A percentile compares a stretch with the other conserved stretches of the same genome.
Conservation (phyloP, 345 rosid genomes). For the Aurinia saxatilis region DNA sequence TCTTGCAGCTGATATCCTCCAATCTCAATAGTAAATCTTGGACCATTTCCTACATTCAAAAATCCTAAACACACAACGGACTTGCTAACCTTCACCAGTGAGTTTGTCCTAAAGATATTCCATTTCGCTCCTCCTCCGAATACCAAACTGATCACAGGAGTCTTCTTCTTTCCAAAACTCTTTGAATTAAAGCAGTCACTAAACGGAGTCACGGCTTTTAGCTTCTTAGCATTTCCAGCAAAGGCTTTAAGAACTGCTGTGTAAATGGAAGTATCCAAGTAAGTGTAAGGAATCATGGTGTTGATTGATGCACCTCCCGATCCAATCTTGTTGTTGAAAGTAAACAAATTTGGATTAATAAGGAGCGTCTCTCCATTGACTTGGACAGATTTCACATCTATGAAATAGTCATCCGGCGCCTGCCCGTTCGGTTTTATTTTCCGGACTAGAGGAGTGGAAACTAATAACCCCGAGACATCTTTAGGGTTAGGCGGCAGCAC, state of each 20-base stretch:
- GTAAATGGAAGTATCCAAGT: constrained; percentile 37
- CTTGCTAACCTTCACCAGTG: constrained; percentile 24
- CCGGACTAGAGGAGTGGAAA: constrained; percentile 20
- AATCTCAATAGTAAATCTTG: background rate
- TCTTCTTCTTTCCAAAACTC: constrained; percentile 11
- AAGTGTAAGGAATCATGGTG: constrained; percentile 37
- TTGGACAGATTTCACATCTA: constrained; percentile 20
- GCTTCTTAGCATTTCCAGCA: background rate
- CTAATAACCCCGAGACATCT: constrained; percentile 15
- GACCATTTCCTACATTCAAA: constrained; percentile 21
- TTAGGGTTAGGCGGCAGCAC: constrained; percentile 5
- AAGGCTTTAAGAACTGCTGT: constrained; percentile 30
- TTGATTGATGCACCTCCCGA: too few relatives aligned
- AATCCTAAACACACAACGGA: constrained; percentile 34
- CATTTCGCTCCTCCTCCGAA: constrained; percentile 28
- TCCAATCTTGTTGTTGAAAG: constrained; percentile 11
- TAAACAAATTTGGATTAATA: constrained; percentile 29
- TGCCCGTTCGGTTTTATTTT: constrained; percentile 19
- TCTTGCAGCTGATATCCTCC: constrained; percentile 24
- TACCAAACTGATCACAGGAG: constrained; percentile 18
- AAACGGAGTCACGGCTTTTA: constrained; percentile 15
- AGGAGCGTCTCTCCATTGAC: constrained; percentile 30
- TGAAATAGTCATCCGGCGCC: constrained; percentile 35
- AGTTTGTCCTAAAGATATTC: constrained; percentile 30
- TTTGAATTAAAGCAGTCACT: constrained; percentile 12